Base-by-base conservation (phyloP, 495 filamentous ascomycete genomes). In the Xylaria nigripes region DNA sequence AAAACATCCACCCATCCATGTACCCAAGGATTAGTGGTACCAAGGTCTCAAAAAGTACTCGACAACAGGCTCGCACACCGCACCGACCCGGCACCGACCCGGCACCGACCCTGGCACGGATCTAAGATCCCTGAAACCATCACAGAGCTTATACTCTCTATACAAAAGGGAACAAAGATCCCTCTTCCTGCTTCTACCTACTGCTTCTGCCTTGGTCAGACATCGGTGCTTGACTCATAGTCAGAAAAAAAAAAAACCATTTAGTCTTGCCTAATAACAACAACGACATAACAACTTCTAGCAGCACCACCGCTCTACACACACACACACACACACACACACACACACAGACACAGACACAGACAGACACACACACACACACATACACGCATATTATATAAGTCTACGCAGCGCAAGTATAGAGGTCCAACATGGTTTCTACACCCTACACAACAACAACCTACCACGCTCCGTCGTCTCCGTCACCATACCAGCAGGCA, bases 201-300 rank as follows among this genome's bases (percentile, higher is more conserved):
- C 34, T 57, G 48, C 41, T 57, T 41, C 48, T 57, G 61, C 56
- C 63, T 64, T 64, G 59, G 48, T 57, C 63, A 60, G 54, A 66
- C 47, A 56, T 64, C 61, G 64, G 61, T 67, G 64, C 64, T 61
- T 64, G 64, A 67, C 64, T 66, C 63, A 66, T 55, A 64, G 62
- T 40, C 45, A 63, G 55, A 29, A 59, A 54, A 66, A 56, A 57
- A 51, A 36, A 64, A 49, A 22, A 63, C 60, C 56, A 57, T 61
- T 45, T 54, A 53, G 34, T 45, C 45, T 9, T 4, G 9, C 27
- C 4, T 29, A 29, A 4, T 29, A 29, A 4, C 27, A 4, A 29
- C 4, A 29, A 29, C n/a, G n/a, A n/a, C n/a, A 30, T 10, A 30
- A 30, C 5, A 30, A 30, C 27, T 4, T 5, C 4, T 10, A 36